Evolutionary conservation across 139 green algal genomes (phyloP).

Genomic region (Chlorella vulgaris): DNA sequence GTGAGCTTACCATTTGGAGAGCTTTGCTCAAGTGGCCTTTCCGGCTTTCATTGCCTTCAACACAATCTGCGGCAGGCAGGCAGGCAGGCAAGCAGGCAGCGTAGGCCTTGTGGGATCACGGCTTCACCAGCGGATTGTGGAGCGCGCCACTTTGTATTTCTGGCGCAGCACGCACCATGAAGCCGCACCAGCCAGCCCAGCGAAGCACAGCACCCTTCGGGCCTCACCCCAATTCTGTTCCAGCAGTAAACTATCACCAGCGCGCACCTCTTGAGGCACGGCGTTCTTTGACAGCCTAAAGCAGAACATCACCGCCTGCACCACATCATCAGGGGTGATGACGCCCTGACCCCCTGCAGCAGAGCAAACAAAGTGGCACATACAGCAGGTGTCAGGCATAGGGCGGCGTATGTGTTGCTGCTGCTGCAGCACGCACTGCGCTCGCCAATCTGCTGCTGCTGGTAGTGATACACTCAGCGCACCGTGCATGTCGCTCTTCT

Average conservation of each 20-base stretch:
- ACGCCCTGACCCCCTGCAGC: slow-evolving; percentile 20
- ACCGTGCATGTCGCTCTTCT: slow-evolving; percentile 33
- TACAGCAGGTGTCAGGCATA: neutral
- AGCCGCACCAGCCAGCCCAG: too few species aligned
- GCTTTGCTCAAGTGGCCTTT: neutral
- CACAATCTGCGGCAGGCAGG: slow-evolving; percentile 2
- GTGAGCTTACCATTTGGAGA: neutral
- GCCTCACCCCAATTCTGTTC: too few species aligned
- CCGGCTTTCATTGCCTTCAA: slow-evolving; percentile 21
- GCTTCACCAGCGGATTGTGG: too few species aligned
- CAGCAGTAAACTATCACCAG: neutral
- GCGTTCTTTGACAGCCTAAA: slow-evolving; percentile 37
- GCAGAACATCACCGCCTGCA: slow-evolving; percentile 28
- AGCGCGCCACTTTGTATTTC: too few species aligned
- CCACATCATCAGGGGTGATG: slow-evolving; percentile 20
- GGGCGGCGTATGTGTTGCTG: too few species aligned
- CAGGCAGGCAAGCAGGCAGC: too few species aligned
- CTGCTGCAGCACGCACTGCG: neutral
- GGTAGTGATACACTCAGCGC: neutral
- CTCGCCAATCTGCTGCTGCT: neutral
- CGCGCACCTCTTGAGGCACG: slow-evolving; percentile 13
- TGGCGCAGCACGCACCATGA: too few species aligned
- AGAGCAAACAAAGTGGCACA: neutral
- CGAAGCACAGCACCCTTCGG: too few species aligned
- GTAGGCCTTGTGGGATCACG: too few species aligned